Evolutionary conservation across 177 flowering plant species (phyloP).

Genomic region (Vitis hybrid): DNA sequence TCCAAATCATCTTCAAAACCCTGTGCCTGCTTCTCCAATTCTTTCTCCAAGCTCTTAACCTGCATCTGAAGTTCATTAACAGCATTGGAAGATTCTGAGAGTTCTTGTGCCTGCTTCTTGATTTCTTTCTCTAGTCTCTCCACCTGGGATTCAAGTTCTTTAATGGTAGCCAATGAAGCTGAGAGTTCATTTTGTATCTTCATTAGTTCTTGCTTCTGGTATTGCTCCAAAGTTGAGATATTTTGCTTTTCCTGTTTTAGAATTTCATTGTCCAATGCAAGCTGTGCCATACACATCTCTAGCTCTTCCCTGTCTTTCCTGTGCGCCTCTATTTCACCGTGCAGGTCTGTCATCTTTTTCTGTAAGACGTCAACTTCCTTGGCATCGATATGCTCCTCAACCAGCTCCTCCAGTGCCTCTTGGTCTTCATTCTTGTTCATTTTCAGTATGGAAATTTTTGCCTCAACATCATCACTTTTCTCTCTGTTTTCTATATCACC

Average conservation of each 20-base stretch:
- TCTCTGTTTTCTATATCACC: conserved; percentile 12
- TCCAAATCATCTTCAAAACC: conserved; percentile 33
- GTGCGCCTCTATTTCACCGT: conserved; percentile 28
- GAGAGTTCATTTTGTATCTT: conserved; percentile 13
- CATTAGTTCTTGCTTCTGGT: conserved; percentile 9
- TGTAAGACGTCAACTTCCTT: conserved; percentile 24
- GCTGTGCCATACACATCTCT: conserved; percentile 30
- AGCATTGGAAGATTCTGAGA: conserved; percentile 26
- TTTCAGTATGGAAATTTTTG: background rate
- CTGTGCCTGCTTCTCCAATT: conserved; percentile 31
- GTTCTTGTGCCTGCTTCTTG: conserved; percentile 27
- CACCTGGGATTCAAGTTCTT: conserved; percentile 34
- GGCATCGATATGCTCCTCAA: conserved; percentile 10
- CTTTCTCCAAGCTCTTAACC: conserved; percentile 32
- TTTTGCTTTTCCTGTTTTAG: conserved; percentile 34
- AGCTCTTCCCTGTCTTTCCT: conserved; percentile 29
- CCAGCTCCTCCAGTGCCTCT: conserved; percentile 3
- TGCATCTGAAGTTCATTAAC: conserved; percentile 37
- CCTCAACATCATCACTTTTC: conserved; percentile 10
- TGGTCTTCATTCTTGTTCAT: conserved; percentile 6
- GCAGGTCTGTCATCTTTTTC: conserved; percentile 28
- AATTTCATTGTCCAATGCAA: conserved; percentile 29
- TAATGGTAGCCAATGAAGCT: conserved; percentile 17
- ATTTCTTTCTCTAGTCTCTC: conserved; percentile 30
- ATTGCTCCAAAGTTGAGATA: conserved; percentile 25